A percentile compares a stretch with the other conserved stretches of the same genome.
These are phyloP conservation scores for Aspergillus sclerotialis DNA, from an alignment of 2,329 filamentous ascomycete genomes.

Conservation along the genomic window DNA sequence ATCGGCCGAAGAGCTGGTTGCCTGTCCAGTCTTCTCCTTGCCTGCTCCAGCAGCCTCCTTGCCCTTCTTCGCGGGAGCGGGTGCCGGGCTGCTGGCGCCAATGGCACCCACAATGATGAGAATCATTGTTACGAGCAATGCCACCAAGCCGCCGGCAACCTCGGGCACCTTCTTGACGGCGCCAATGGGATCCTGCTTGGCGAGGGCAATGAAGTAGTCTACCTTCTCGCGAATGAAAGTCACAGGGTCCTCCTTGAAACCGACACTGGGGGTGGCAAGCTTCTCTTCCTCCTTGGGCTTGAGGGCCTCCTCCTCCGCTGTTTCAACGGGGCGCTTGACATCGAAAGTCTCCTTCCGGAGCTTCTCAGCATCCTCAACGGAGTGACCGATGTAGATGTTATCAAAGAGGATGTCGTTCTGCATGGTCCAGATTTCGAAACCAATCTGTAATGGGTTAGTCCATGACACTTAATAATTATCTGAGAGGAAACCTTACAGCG, in stretches of 20 bases:
- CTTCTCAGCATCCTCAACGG: conserved; percentile 81
- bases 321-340: conserved; percentile 77
- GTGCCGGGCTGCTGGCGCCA: conserved; percentile 52
- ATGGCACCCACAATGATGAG: conserved; percentile 63
- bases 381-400: conserved; percentile 99
- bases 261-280: conserved; percentile 64
- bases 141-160: conserved; percentile 72
- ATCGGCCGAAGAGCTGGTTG: conserved; percentile 54
- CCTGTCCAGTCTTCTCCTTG: conserved; percentile 60
- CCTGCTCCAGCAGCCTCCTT: conserved; percentile 62
- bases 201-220: conserved; percentile 80
- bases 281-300: conserved; percentile 72
- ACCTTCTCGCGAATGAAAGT: conserved; percentile 86
- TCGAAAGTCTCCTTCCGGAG: conserved; percentile 85
- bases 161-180: conserved; percentile 88
- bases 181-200: conserved; percentile 72
- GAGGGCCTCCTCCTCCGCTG: conserved; percentile 67
- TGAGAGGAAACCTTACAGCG: conserved; percentile 56
- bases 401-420: conserved; percentile 97
- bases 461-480: background rate
- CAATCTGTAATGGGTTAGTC: conserved; percentile 54
- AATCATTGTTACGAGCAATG: conserved; percentile 62
- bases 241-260: conserved; percentile 87
- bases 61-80: conserved; percentile 66
- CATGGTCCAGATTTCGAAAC: conserved; percentile 99